Conservation (phyloP, 2,329 filamentous ascomycete genomes). For the Hypoxylon rubiginosum region DNA sequence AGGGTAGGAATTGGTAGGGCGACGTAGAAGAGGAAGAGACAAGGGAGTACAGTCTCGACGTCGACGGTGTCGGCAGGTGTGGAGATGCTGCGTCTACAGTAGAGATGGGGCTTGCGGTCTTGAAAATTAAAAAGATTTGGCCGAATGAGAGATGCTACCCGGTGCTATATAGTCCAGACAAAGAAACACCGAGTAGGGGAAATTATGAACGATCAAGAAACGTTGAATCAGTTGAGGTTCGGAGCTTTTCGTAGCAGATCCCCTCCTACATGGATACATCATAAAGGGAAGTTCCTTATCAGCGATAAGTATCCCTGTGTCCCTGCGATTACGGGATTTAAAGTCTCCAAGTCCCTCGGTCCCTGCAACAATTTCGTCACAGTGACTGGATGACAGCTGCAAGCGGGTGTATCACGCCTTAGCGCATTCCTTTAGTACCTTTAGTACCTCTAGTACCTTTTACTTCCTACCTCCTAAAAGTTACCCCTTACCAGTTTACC, state of each 20-base stretch:
- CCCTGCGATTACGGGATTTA: background rate
- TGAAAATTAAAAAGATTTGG: background rate
- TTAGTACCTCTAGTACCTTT: too few species aligned
- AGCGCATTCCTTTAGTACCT: background rate
- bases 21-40: background rate
- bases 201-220: conserved; percentile 12
- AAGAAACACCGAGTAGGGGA: conserved; percentile 20
- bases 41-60: background rate
- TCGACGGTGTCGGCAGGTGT: conserved; percentile 21
- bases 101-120: background rate
- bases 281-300: conserved; percentile 31
- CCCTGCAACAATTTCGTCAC: conserved; percentile 14
- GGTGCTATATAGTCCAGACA: conserved; percentile 40
- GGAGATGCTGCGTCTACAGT: conserved; percentile 9
- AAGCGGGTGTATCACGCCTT: conserved; percentile 4
- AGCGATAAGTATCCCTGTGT: conserved; percentile 22
- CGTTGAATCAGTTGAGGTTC: conserved; percentile 1
- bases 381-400: conserved; percentile 11
- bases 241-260: conserved; percentile 17
- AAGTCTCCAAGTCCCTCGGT: background rate
- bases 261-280: conserved; percentile 27
- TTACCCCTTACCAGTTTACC: too few species aligned
- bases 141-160: background rate
- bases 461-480: too few species aligned
- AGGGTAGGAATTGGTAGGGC: background rate